Evolutionary conservation across 768 basidiomycete genomes (phyloP), one percentile per base, ranked within the genome.

Genomic region (Mycena metata): DNA sequence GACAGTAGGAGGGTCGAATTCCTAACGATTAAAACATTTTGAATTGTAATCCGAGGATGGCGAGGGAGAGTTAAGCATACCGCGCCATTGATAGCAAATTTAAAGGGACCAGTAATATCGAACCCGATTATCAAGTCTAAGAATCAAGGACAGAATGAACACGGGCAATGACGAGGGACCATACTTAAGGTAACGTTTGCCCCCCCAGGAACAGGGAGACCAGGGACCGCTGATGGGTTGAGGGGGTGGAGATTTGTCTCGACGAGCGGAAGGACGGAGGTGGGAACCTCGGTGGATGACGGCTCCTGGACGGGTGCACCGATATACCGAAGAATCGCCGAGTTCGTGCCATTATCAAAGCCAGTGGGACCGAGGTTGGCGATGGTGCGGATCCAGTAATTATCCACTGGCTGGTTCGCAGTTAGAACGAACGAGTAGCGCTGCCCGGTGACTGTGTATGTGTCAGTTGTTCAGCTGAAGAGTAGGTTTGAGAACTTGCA

Each of bases 311-410:
- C 6, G 10, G 71, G 73, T 8, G 83, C 83, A 5, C 80, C 81
- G 10, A 59, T 51, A 67, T 85, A 85, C 13, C 80, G 75, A 43
- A 84, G 67, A 45, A 84, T 79, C 9, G 83, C 84, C 15, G 77
- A 75, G 70, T 80, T 83, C 36, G 75, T 69, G 13, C 79, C 80
- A 24, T 73, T 76, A 17, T 56, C 58, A 57, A 79, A 85, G 0
- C 74, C 70, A 49, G 60, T 43, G 21, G 69, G 52, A 46, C 74
- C 74, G 63, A 66, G 57, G 69, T 71, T 69, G 59, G 73, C 74
- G 65, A 77, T 70, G 41, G 79, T 72, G 60, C 79, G 77, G 36
- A 82, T 76, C 79, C 84, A 86, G 73, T 86, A 87, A 70, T 86
- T 87, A 45, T 68, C 76, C 7, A 84, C 75, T 3, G 77, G 65